Base-by-base conservation (phyloP, 2,329 filamentous ascomycete genomes). In the Curvularia spicifera region DNA sequence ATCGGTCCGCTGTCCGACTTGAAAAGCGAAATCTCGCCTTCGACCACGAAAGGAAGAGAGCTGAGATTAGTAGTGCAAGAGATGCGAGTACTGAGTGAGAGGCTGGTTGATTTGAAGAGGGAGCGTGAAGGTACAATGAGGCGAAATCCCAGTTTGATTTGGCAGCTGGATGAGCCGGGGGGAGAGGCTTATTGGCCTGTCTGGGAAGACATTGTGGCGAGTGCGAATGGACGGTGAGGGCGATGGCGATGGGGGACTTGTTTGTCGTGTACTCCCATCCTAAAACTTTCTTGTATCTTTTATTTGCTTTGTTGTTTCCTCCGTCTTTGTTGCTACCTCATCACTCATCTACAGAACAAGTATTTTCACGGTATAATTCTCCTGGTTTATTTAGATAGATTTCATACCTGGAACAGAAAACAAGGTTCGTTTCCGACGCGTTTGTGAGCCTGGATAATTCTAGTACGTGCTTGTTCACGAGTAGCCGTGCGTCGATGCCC, bases 111-210 rank as follows among this genome's bases (percentile, higher is more conserved):
- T 28, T 47, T 74, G 50, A 72, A 67, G 42, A 63, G 60, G 15
- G 65, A 68, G 6, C 59, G 61, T 43, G 66, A 65, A 18, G 52
- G 59, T 5, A 62, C 59, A 8, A 37, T 75, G 37, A 61, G 62
- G 31, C 64, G 60, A 33, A 71, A 71, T 48, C 69, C 72, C 4
- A 64, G 67, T 53, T 50, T 75, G 56, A 64, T 75, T 18, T 75
- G 72, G 72, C 65, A 70, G 49, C 65, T 63, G 54, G 58, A 57
- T 33, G 60, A 26, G 5, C 46, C 31, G 9, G 47, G 51, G 2
- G 50, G 40, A 5, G 53, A 56, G 5, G 51, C 42, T 1, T 68
- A 61, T 49, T 69, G 66, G 66, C 63, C 63, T 2, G 53, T 62
- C 39, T 69, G 65, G 65, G 60, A 63, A 26, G 59, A 57, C 15